These are phyloP conservation scores for Paspalum notatum DNA, from an alignment of 176 grass and related monocot species.

Conservation along the genomic window DNA sequence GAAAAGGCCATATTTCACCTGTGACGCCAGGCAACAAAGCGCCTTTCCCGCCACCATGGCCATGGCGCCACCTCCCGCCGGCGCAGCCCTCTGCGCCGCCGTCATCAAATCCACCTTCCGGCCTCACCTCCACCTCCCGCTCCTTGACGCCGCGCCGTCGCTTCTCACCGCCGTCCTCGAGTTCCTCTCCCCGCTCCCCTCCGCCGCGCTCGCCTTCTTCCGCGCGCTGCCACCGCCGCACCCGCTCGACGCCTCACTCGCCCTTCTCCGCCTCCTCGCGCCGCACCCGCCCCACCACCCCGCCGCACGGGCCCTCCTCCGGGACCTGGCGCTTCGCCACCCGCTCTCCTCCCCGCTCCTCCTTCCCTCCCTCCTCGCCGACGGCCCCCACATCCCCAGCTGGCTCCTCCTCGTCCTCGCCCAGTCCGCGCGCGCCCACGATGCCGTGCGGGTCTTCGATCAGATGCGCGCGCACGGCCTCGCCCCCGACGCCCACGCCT, in stretches of 20 bases:
- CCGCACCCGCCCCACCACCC: slow-evolving; percentile 45
- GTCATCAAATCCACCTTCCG: slow-evolving; percentile 36
- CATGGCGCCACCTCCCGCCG: neutral
- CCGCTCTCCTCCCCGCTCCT: slow-evolving; percentile 46
- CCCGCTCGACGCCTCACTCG: slow-evolving; percentile 42
- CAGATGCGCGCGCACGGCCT: slow-evolving; percentile 42
- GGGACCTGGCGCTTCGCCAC: slow-evolving; percentile 35
- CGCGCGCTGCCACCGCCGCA: slow-evolving; percentile 41
- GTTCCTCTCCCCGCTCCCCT: slow-evolving; percentile 39
- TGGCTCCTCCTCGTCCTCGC: slow-evolving; percentile 46
- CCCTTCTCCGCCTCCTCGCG: slow-evolving; percentile 44
- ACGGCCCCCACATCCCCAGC: slow-evolving; percentile 33
- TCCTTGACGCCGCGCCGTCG: slow-evolving; percentile 11
- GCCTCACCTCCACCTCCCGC: slow-evolving; percentile 13
- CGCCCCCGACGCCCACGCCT: slow-evolving; percentile 60
- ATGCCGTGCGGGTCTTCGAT: slow-evolving; percentile 51
- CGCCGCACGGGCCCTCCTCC: slow-evolving; percentile 24
- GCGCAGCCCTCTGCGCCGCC: slow-evolving; percentile 38
- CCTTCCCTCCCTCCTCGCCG: slow-evolving; percentile 44
- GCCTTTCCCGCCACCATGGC: neutral
- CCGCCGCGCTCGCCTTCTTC: slow-evolving; percentile 40
- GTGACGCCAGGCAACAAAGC: no score
- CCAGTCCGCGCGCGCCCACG: slow-evolving; percentile 10
- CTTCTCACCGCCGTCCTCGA: slow-evolving; percentile 27
- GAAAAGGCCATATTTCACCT: no score